A percentile compares a stretch with the other conserved stretches of the same genome.
Conservation (phyloP, 768 basidiomycete genomes). For the Trametes punicea region DNA sequence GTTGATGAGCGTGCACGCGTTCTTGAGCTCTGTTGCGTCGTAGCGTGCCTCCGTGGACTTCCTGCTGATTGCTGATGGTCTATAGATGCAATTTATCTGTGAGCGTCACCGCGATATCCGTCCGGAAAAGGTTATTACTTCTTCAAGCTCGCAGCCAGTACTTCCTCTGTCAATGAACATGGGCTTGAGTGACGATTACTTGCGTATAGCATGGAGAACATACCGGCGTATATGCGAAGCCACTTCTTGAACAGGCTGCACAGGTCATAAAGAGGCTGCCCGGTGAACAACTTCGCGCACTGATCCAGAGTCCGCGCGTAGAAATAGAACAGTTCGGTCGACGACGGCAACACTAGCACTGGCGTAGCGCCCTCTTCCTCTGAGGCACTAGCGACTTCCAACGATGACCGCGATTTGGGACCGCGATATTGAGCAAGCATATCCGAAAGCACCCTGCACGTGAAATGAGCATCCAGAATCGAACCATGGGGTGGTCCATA, state of each 20-base stretch:
- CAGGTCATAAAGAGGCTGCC: conserved; percentile 79
- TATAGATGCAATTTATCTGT: conserved; percentile 29
- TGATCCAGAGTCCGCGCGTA: conserved; percentile 94
- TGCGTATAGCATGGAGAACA: conserved; percentile 1
- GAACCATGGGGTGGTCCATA: conserved; percentile 31
- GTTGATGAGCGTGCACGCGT: conserved; percentile 88
- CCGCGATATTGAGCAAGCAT: conserved; percentile 85
- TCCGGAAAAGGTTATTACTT: no score
- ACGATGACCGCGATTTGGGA: conserved; percentile 57
- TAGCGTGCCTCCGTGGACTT: conserved; percentile 78
- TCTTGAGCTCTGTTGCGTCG: conserved; percentile 71
- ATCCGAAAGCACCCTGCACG: conserved; percentile 72
- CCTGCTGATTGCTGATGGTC: conserved; percentile 43
- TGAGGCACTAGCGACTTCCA: conserved; percentile 48
- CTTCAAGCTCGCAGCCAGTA: conserved; percentile 71
- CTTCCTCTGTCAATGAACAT: conserved; percentile 64
- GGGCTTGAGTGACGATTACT: background rate
- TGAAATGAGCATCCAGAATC: background rate
- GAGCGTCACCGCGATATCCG: no score
- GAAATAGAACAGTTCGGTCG: conserved; percentile 96
- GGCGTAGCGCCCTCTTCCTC: conserved; percentile 46
- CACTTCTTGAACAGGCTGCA: conserved; percentile 86
- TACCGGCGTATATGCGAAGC: conserved; percentile 90
- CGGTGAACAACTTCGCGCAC: conserved; percentile 86
- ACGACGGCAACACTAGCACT: conserved; percentile 81